These are phyloP conservation scores for Allantophomopsis lycopodina DNA, from an alignment of 2,329 filamentous ascomycete species.

Conservation along the genomic window DNA sequence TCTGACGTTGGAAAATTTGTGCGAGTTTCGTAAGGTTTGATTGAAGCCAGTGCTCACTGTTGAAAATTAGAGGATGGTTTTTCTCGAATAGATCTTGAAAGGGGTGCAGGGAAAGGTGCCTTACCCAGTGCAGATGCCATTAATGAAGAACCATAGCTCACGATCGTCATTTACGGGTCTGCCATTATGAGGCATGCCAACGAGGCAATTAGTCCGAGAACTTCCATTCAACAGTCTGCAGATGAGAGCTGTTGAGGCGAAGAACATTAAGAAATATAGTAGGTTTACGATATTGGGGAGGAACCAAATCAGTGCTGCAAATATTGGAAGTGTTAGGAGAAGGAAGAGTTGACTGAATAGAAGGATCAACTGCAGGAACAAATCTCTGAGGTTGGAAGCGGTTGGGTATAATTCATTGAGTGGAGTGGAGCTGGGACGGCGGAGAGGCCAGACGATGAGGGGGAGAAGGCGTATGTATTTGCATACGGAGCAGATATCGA, in stretches of 20 bases:
- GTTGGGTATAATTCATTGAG: slow-evolving; percentile 56
- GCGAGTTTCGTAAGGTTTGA: slow-evolving; percentile 59
- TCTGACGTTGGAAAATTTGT: slow-evolving; percentile 55
- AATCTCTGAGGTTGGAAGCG: slow-evolving; percentile 36
- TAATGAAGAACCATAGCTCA: slow-evolving; percentile 69
- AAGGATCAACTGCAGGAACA: slow-evolving; percentile 44
- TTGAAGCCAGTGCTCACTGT: slow-evolving; percentile 50
- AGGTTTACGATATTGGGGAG: too few relatives aligned
- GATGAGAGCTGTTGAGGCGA: slow-evolving; percentile 37
- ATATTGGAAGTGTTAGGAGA: slow-evolving; percentile 37
- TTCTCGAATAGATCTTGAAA: not conserved
- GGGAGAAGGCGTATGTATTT: slow-evolving; percentile 28
- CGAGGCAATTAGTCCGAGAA: not conserved
- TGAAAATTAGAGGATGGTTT: slow-evolving; percentile 2
- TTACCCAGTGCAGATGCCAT: slow-evolving; percentile 53
- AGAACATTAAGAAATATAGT: slow-evolving; percentile 28
- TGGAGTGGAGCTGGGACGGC: slow-evolving; percentile 32
- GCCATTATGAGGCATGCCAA: slow-evolving; percentile 31
- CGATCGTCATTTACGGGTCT: slow-evolving; percentile 39
- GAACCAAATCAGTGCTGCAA: too few relatives aligned
- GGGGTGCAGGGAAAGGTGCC: slow-evolving; percentile 12
- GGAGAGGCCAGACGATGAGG: slow-evolving; percentile 44
- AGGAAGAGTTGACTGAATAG: slow-evolving; percentile 44
- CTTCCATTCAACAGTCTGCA: slow-evolving; percentile 39
- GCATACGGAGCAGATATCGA: slow-evolving; percentile 24